Conservation (phyloP, 169 alveolate species). For the Cryptosporidium baileyi region DNA sequence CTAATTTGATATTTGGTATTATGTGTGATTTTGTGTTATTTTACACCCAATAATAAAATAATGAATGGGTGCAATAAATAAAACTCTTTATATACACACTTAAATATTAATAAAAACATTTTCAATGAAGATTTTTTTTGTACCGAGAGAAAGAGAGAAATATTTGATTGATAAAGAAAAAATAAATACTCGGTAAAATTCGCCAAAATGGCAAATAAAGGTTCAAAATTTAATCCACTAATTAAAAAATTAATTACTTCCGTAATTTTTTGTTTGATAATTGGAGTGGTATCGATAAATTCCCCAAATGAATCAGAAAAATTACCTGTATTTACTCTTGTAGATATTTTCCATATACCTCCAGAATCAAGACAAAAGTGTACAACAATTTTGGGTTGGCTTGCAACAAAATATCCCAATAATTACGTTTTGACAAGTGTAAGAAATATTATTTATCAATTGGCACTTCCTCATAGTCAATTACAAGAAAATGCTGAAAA, state of each 20-base stretch:
- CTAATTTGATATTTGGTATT: too few relatives aligned
- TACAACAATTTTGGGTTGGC: slow-evolving; percentile 59
- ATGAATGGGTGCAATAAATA: too few relatives aligned
- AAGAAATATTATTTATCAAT: slow-evolving; percentile 46
- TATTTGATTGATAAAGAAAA: neutral
- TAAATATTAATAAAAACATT: too few relatives aligned
- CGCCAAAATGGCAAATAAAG: slow-evolving; percentile 32
- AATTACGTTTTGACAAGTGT: slow-evolving; percentile 29
- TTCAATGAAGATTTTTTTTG: too few relatives aligned
- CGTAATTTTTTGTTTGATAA: neutral
- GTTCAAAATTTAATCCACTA: neutral
- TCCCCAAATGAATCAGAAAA: slow-evolving; percentile 7
- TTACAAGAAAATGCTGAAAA: slow-evolving; percentile 40
- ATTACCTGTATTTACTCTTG: slow-evolving; percentile 49
- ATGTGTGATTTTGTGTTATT: too few relatives aligned
- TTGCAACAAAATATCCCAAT: slow-evolving; percentile 56
- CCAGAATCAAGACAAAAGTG: slow-evolving; percentile 70
- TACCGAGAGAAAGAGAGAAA: too few relatives aligned
- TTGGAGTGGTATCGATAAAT: slow-evolving; percentile 18
- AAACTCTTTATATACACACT: too few relatives aligned
- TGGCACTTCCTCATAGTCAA: slow-evolving; percentile 42
- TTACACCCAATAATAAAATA: too few relatives aligned
- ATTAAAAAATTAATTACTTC: neutral
- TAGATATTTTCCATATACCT: slow-evolving; percentile 58
- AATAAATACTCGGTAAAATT: neutral